These are phyloP conservation scores for Nidula microcarpa DNA, from an alignment of 768 basidiomycete species.

Conservation along the genomic window DNA sequence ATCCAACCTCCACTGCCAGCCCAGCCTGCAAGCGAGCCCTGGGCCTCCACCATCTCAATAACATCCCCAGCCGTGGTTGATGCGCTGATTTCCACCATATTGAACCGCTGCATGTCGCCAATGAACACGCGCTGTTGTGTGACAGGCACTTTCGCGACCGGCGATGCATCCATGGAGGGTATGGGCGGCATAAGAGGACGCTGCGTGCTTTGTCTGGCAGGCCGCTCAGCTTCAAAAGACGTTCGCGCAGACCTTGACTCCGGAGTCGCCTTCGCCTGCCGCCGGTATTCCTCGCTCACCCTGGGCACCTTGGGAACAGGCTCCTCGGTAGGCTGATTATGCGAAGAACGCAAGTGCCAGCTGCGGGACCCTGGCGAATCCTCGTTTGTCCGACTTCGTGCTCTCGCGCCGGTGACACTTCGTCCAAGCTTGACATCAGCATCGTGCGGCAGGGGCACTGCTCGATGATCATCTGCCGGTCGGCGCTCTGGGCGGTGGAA, in stretches of 20 bases:
- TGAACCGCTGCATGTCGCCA: constrained; percentile 71
- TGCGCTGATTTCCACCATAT: constrained; percentile 67
- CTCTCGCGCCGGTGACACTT: constrained; percentile 24
- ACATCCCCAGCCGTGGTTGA: constrained; percentile 73
- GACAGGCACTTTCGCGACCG: constrained; percentile 12
- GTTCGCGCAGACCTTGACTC: constrained; percentile 14
- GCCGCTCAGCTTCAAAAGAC: constrained; percentile 9
- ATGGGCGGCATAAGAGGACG: not conserved
- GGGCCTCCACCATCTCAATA: constrained; percentile 56
- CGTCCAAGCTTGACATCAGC: constrained; percentile 26
- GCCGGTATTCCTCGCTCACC: constrained; percentile 15
- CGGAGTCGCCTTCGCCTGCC: constrained; percentile 9
- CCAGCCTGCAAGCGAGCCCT: constrained; percentile 64
- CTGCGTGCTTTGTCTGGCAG: not conserved
- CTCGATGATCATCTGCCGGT: constrained; percentile 23
- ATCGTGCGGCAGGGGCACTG: constrained; percentile 28
- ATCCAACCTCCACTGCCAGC: constrained; percentile 74
- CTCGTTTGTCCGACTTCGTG: constrained; percentile 15
- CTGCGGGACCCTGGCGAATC: constrained; percentile 7
- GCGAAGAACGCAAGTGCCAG: constrained; percentile 11
- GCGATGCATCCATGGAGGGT: not conserved
- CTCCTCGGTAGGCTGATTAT: constrained; percentile 6
- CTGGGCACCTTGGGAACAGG: constrained; percentile 18
- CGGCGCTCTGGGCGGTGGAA: constrained; percentile 50
- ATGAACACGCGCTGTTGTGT: constrained; percentile 76